Evolutionary conservation across 805 yeast species (phyloP).

Genomic region (Saccharomycopsis capsularis): DNA sequence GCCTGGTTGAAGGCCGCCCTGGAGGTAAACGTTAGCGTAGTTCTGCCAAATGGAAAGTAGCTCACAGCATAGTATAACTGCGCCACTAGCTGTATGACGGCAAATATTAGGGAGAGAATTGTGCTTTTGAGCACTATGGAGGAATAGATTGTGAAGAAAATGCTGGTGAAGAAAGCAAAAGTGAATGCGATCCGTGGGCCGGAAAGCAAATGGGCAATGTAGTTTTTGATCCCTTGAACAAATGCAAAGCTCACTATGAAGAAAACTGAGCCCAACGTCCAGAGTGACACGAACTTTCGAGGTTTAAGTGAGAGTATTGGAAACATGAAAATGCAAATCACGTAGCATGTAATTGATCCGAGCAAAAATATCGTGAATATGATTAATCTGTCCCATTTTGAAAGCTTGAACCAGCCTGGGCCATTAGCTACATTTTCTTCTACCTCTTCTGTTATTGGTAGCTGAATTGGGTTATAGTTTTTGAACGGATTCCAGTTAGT

Average conservation of each 20-base stretch:
- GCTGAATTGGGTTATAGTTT: constrained; percentile 4
- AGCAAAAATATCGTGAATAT: constrained; percentile 71
- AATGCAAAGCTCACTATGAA: constrained; percentile 87
- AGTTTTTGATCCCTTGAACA: constrained; percentile 86
- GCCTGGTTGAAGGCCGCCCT: constrained; percentile 52
- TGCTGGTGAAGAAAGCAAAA: constrained; percentile 70
- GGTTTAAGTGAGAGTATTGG: constrained; percentile 89
- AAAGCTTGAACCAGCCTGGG: constrained; percentile 22
- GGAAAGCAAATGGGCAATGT: constrained; percentile 65
- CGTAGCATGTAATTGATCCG: constrained; percentile 76
- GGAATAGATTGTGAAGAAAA: constrained; percentile 69
- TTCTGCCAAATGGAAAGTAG: constrained; percentile 94
- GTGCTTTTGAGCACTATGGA: constrained; percentile 65
- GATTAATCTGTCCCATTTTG: constrained; percentile 73
- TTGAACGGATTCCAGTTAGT: constrained; percentile 10
- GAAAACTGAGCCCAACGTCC: constrained; percentile 87
- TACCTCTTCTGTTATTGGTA: constrained; percentile 3
- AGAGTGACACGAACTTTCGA: constrained; percentile 78
- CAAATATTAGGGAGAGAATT: constrained; percentile 66
- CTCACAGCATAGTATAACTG: constrained; percentile 86
- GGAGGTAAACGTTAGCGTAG: constrained; percentile 54
- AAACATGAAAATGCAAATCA: constrained; percentile 71
- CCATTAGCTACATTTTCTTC: constrained; percentile 4
- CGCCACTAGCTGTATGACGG: constrained; percentile 72
- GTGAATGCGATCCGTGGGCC: constrained; percentile 76